A percentile compares a stretch with the other conserved stretches of the same genome.
phyloP scores from a whole-genome alignment of 2,329 filamentous ascomycete species.

The Fusarium sp. region DNA sequence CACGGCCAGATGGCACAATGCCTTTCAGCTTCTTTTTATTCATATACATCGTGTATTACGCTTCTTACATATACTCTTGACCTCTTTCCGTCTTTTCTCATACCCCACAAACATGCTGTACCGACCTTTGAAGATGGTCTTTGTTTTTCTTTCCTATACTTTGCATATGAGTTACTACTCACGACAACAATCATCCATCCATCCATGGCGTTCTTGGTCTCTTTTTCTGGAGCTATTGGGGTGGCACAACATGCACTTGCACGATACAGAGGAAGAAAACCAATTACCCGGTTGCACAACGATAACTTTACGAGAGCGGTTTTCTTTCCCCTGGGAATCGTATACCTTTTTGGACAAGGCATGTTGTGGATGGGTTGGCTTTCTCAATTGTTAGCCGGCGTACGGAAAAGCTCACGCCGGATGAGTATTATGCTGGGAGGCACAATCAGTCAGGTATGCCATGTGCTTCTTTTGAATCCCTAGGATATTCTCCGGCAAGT shows the following conservation, averaged over 20 bases:
- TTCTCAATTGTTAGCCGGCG: constrained; percentile 27
- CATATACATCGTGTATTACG: constrained; percentile 40
- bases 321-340: constrained; percentile 5
- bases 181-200: constrained; percentile 19
- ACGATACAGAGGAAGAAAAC: constrained; percentile 14
- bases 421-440: constrained; percentile 14
- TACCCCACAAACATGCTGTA: constrained; percentile 22
- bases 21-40: constrained; percentile 16
- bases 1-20: constrained; percentile 5
- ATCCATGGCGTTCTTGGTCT: constrained; percentile 30
- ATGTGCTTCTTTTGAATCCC: background rate
- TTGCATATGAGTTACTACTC: constrained; percentile 18
- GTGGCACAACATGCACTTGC: constrained; percentile 11
- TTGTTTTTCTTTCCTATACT: constrained; percentile 20
- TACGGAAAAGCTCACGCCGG: constrained; percentile 28
- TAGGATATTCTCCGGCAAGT: background rate
- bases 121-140: constrained; percentile 28
- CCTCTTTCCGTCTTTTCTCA: constrained; percentile 22
- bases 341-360: constrained; percentile 34
- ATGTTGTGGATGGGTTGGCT: constrained; percentile 30
- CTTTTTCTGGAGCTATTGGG: constrained; percentile 14
- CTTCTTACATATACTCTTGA: constrained; percentile 26
- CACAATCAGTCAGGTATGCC: background rate
- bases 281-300: constrained; percentile 6
- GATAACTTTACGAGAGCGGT: background rate